A percentile compares a stretch with the other conserved stretches of the same genome.
Evolutionary conservation across 108 stramenopile genomes (phyloP).

Genomic region (Seminavis robusta): DNA sequence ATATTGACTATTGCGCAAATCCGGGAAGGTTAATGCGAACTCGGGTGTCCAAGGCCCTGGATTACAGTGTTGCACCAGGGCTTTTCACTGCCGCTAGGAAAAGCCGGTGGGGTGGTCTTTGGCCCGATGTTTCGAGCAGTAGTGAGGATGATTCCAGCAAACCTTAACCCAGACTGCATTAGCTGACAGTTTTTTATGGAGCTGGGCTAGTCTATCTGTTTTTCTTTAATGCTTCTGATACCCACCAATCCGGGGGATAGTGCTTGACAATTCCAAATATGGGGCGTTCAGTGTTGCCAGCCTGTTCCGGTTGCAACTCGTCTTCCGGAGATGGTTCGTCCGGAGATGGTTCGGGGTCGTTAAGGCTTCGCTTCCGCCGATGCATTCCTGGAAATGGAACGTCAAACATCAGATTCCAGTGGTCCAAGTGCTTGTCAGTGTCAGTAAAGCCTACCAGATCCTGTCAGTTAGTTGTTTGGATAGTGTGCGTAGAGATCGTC

Average conservation of each 20-base stretch:
- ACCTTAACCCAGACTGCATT: neutral
- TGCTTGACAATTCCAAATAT: slow-evolving; percentile 56
- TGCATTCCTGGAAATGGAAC: slow-evolving; percentile 19
- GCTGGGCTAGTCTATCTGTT: neutral
- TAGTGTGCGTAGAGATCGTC: no score
- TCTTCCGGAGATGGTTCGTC: neutral
- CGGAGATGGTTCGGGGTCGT: neutral
- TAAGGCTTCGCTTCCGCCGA: neutral
- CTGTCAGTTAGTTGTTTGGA: no score
- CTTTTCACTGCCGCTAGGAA: slow-evolving; percentile 69
- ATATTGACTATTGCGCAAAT: slow-evolving; percentile 71
- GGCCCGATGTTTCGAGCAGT: slow-evolving; percentile 48
- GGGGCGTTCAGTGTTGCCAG: slow-evolving; percentile 10
- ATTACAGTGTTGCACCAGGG: slow-evolving; percentile 55
- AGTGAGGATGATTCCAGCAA: neutral
- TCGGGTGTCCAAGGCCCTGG: slow-evolving; percentile 51
- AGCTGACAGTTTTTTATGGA: neutral
- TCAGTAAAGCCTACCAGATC: no score
- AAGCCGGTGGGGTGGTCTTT: slow-evolving; percentile 81
- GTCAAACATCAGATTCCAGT: slow-evolving; percentile 63
- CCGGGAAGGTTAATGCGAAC: slow-evolving; percentile 61
- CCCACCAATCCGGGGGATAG: slow-evolving; percentile 20
- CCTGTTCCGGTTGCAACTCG: neutral
- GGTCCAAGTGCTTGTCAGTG: no score
- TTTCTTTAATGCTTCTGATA: slow-evolving; percentile 1